Evolutionary conservation across 2,329 filamentous ascomycete genomes (phyloP).

Genomic region (Catunica adiposa): DNA sequence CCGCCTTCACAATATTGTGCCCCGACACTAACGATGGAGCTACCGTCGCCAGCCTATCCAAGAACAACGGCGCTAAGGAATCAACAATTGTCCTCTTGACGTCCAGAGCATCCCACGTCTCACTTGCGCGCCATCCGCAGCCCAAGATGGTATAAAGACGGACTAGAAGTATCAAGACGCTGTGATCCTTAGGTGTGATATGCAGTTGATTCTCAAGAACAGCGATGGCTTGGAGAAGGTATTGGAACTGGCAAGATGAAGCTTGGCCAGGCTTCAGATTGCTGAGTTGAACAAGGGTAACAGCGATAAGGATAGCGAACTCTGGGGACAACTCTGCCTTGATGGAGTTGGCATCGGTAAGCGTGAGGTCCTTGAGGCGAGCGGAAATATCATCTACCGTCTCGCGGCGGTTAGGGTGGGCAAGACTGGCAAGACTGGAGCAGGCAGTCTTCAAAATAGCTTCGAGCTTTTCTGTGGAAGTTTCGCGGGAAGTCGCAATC

Average conservation of each 20-base stretch:
- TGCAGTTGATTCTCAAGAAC: slow-evolving; percentile 34
- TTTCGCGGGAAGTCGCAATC: slow-evolving; percentile 31
- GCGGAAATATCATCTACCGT: slow-evolving; percentile 15
- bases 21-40: slow-evolving; percentile 27
- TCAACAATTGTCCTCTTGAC: slow-evolving; percentile 44
- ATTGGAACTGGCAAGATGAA: slow-evolving; percentile 9
- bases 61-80: slow-evolving; percentile 36
- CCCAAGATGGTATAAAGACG: slow-evolving; percentile 36
- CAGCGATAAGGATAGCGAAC: slow-evolving; percentile 13
- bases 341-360: slow-evolving; percentile 6
- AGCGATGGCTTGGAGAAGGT: slow-evolving; percentile 32
- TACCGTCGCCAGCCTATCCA: slow-evolving; percentile 37
- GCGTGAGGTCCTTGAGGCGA: slow-evolving; percentile 4
- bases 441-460: slow-evolving; percentile 19
- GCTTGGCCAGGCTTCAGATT: slow-evolving; percentile 1
- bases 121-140: slow-evolving; percentile 29
- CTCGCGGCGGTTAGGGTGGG: neutral
- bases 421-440: slow-evolving; percentile 5
- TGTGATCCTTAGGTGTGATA: slow-evolving; percentile 29
- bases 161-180: slow-evolving; percentile 33
- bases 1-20: slow-evolving; percentile 13
- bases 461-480: slow-evolving; percentile 28
- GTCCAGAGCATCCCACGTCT: slow-evolving; percentile 34
- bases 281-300: slow-evolving; percentile 10
- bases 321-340: slow-evolving; percentile 14